phyloP scores from a whole-genome alignment of 148 eudicot genomes.

The Dysphania ambrosioides region DNA sequence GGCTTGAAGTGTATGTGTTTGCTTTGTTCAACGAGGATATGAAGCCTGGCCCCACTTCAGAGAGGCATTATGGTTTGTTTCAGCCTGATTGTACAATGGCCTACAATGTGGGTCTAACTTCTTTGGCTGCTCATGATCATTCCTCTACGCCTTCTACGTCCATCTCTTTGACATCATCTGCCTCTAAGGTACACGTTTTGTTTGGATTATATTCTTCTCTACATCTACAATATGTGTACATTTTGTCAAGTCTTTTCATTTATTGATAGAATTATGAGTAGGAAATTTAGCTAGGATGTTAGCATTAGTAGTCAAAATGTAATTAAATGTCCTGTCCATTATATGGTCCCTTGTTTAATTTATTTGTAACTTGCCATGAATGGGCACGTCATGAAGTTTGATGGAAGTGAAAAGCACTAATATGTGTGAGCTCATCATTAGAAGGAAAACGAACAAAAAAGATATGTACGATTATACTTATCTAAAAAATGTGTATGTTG shows the following conservation, averaged over 20 bases:
- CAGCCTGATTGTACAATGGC: slow-evolving; percentile 68
- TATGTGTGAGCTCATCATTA: no score
- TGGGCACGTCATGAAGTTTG: no score
- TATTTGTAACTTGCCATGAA: not conserved
- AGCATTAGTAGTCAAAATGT: not conserved
- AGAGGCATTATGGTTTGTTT: slow-evolving; percentile 72
- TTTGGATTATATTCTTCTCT: no score
- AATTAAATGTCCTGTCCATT: no score
- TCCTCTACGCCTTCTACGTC: slow-evolving; percentile 42
- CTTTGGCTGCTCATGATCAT: slow-evolving; percentile 33
- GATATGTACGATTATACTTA: no score
- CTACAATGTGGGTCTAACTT: slow-evolving; percentile 61
- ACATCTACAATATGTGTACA: no score
- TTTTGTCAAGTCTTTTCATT: not conserved
- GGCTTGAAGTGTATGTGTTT: slow-evolving; percentile 64
- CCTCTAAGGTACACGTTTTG: slow-evolving; percentile 36
- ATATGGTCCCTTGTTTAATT: not conserved
- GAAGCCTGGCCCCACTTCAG: slow-evolving; percentile 86
- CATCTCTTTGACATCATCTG: slow-evolving; percentile 58
- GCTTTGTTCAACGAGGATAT: slow-evolving; percentile 77
- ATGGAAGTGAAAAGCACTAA: no score
- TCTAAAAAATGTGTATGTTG: no score
- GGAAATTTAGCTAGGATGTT: not conserved
- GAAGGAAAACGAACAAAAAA: no score
- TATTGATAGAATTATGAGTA: not conserved